Percentiles rank a stretch among this genome's conserved stretches.
Evolutionary conservation across 177 flowering plant species (phyloP).

Genomic region (Tripterygium wilfordii): DNA sequence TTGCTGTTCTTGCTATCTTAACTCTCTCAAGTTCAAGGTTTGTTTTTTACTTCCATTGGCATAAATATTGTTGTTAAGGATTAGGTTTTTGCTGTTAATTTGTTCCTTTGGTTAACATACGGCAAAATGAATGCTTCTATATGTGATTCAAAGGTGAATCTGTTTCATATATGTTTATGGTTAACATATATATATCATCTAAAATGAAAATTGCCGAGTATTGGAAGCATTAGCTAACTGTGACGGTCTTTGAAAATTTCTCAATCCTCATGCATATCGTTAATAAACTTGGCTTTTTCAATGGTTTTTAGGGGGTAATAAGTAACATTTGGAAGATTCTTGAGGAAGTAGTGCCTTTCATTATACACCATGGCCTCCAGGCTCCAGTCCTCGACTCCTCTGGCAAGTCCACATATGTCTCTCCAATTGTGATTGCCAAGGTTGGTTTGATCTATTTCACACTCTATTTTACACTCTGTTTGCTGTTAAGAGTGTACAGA

Average conservation of each 20-base stretch:
- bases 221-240: no score
- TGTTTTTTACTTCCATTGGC: no score
- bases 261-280: neutral
- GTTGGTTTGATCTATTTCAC: conserved; percentile 15
- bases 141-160: no score
- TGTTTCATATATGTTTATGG: no score
- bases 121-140: no score
- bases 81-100: neutral
- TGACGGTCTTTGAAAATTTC: no score
- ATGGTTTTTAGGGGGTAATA: conserved; percentile 3
- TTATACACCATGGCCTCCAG: conserved; percentile 18
- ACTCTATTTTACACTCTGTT: neutral
- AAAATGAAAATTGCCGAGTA: no score
- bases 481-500: neutral
- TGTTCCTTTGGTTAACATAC: no score
- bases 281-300: conserved; percentile 8
- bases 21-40: conserved; percentile 31
- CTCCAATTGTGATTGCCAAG: conserved; percentile 28
- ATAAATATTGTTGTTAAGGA: neutral
- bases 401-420: conserved; percentile 26
- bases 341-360: conserved; percentile 27
- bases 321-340: conserved; percentile 4
- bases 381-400: no score
- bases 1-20: conserved; percentile 30
- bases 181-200: no score